Percentiles rank a stretch among this genome's conserved stretches.
phyloP scores from a whole-genome alignment of 768 basidiomycete genomes.

The Rhizopogon vesiculosus region DNA sequence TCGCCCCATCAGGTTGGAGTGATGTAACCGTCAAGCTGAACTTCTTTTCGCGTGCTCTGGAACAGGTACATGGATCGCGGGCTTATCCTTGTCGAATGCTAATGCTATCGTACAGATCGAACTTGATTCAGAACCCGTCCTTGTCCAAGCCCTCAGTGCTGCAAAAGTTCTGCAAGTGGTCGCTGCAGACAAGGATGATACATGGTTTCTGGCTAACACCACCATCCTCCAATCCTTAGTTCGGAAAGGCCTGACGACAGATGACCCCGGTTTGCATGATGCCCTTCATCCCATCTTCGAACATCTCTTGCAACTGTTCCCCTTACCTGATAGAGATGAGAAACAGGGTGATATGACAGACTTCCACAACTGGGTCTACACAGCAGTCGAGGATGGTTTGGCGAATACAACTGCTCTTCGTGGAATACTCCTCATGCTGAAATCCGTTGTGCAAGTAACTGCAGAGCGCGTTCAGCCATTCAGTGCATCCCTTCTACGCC shows the following conservation, averaged over 20 bases:
- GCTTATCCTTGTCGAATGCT: background rate
- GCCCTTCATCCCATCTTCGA: conserved; percentile 80
- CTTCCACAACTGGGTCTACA: conserved; percentile 73
- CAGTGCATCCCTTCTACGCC: conserved; percentile 68
- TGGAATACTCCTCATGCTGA: conserved; percentile 82
- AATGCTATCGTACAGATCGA: conserved; percentile 50
- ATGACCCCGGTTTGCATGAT: conserved; percentile 78
- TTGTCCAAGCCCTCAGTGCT: conserved; percentile 69
- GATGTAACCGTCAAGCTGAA: conserved; percentile 90
- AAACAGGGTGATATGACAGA: conserved; percentile 65
- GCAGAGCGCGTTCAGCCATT: conserved; percentile 86
- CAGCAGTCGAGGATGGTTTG: conserved; percentile 75
- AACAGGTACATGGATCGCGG: conserved; percentile 50
- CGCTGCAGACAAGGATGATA: conserved; percentile 73
- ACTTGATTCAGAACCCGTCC: conserved; percentile 56
- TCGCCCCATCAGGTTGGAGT: conserved; percentile 81
- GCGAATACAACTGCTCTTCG: conserved; percentile 66
- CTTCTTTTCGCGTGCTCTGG: conserved; percentile 82
- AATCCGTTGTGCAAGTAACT: conserved; percentile 73
- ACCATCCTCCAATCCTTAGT: conserved; percentile 74
- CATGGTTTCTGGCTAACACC: conserved; percentile 77
- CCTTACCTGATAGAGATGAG: conserved; percentile 75
- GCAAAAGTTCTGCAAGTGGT: conserved; percentile 89
- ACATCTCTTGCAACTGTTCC: conserved; percentile 69
- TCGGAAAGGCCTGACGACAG: conserved; percentile 79